A percentile compares a stretch with the other conserved stretches of the same genome.
Evolutionary conservation across 2,329 filamentous ascomycete species (phyloP).

Genomic region (Clonostachys chloroleuca): DNA sequence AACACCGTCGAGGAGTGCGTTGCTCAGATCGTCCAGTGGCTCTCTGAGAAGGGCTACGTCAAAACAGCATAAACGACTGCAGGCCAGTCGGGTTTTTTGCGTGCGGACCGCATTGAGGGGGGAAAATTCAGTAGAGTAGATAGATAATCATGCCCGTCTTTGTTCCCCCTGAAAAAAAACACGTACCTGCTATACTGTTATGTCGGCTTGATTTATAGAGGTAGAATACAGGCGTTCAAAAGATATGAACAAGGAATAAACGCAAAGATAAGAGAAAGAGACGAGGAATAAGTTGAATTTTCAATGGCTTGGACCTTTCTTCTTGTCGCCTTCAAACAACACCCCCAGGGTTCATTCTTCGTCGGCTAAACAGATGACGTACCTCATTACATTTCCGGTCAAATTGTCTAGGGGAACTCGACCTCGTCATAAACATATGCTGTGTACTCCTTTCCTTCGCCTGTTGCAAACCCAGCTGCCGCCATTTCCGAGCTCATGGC

Average conservation of each 20-base stretch:
- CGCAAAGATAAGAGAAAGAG: no score
- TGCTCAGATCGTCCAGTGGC: constrained; percentile 74
- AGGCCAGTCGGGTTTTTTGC: background rate
- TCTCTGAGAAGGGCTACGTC: constrained; percentile 60
- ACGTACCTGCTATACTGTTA: no score
- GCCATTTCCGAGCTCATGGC: constrained; percentile 78
- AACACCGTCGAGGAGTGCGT: constrained; percentile 86
- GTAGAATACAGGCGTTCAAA: constrained; percentile 19
- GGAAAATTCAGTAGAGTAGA: no score
- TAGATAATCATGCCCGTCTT: no score
- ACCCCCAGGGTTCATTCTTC: background rate
- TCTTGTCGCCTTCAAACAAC: background rate
- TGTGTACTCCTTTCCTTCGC: constrained; percentile 80
- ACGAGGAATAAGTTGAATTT: background rate
- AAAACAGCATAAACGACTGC: constrained; percentile 13
- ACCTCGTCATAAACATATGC: constrained; percentile 98
- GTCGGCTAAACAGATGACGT: background rate
- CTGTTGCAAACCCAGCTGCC: constrained; percentile 61
- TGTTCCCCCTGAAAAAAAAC: no score
- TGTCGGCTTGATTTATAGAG: constrained; percentile 9
- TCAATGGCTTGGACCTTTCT: background rate
- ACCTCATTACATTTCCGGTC: background rate
- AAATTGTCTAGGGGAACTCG: constrained; percentile 53
- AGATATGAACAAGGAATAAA: no score
- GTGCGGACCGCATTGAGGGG: no score